Percentiles rank a stretch among this genome's conserved stretches.
Conservation (phyloP, 2,329 filamentous ascomycete genomes). For the Ophiosphaerella korrae region DNA sequence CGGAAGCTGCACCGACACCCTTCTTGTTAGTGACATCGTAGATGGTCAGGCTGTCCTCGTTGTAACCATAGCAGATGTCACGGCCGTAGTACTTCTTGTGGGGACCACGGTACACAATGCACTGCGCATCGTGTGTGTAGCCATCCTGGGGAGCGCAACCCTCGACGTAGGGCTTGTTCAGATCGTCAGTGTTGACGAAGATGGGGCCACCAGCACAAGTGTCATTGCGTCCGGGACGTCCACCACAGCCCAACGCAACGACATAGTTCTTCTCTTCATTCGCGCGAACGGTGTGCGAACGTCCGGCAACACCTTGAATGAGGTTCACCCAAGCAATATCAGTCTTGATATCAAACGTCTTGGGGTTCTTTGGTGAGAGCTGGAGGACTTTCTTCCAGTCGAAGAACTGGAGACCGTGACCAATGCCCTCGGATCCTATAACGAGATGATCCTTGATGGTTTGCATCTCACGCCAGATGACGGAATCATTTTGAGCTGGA, state of each 20-base stretch:
- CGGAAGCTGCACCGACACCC: conserved; percentile 59
- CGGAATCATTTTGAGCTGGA: conserved; percentile 51
- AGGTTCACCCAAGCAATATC: conserved; percentile 40
- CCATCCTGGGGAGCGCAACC: conserved; percentile 62
- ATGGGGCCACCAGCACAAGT: conserved; percentile 60
- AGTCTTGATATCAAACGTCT: conserved; percentile 33
- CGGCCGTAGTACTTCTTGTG: conserved; percentile 55
- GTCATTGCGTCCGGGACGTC: conserved; percentile 35
- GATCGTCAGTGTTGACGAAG: conserved; percentile 63
- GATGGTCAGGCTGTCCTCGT: conserved; percentile 60
- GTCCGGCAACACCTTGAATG: conserved; percentile 31
- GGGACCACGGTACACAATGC: conserved; percentile 61
- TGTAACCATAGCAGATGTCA: conserved; percentile 64
- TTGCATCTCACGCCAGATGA: conserved; percentile 61
- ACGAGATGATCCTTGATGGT: conserved; percentile 48
- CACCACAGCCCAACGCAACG: conserved; percentile 41
- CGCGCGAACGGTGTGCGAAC: conserved; percentile 44
- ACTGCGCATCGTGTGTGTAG: conserved; percentile 67
- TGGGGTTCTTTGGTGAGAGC: conserved; percentile 38
- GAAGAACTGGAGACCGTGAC: conserved; percentile 66
- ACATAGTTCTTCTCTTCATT: conserved; percentile 44
- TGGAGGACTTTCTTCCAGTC: conserved; percentile 56
- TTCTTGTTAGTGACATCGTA: conserved; percentile 60
- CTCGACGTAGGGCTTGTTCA: conserved; percentile 51
- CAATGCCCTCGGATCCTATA: conserved; percentile 46